Evolutionary conservation across 169 alveolate genomes (phyloP), one percentile per base, ranked within the genome.

Genomic region (Eimeria praecox): DNA sequence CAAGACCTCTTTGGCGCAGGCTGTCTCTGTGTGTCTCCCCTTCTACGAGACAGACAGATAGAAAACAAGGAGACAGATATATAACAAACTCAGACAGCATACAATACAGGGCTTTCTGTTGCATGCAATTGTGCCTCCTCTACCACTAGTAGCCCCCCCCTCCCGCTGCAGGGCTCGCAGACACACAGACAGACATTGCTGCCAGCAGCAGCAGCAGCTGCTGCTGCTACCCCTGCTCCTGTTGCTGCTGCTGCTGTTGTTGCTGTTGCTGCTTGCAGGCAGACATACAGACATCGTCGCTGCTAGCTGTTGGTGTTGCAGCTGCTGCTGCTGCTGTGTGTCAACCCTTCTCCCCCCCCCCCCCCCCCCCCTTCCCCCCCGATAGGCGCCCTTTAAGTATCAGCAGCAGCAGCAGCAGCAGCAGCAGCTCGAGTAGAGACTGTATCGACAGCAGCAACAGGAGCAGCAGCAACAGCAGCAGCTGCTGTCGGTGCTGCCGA

Each of bases 391-490:
- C 33, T 20, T 66, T 24, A 14, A 30, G 77, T 30, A 30, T 14
- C 77, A 30, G 77, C 77, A 66, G 33, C 77, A 66, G 77, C 77
- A 30, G 42, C 77, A 66, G 77, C 33, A 20, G 77, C 77, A 66
- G 77, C n/a, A 66, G 24, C 77, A 5, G 77, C 33, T n/a, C 16
- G 77, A 24, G 35, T 30, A 24, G 14, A 10, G 8, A 24, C 77
- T 27, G 77, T 30, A 20, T 14, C 77, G 24, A 30, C 77, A 66
- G 77, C 77, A 66, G 77, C 77, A 66, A 24, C 77, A 66, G 77
- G 35, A 3, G 77, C 77, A 5, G 77, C 42, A 20, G 24, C 35
- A 14, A 24, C n/a, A 20, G 59, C 59, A 9, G 77, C 77, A 20
- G 77, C 77, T 3, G 77, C 77, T 18, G 59, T 52, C 59, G 59